Base-by-base conservation (phyloP, 2,329 filamentous ascomycete genomes). In the Fusarium floridanum region DNA sequence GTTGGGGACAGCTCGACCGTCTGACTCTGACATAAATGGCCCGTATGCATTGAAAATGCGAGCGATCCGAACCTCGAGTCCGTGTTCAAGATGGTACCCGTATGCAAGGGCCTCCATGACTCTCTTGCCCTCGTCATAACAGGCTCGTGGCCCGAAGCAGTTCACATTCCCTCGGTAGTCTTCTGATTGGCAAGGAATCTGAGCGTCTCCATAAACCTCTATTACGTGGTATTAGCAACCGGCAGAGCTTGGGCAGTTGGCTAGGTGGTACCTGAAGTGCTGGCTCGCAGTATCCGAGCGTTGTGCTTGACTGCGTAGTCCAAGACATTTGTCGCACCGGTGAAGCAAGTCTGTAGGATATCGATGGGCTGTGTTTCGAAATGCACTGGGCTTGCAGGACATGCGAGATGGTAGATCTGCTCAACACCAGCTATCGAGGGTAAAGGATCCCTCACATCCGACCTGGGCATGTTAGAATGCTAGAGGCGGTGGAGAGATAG, bases 101-200 rank as follows among this genome's bases (percentile, higher is more conserved):
- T 83, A 85, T 12, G 77, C 80, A 0, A 85, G 78, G 6, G 83
- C 78, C 69, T 85, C 84, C 10, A 81, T 79, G 3, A 81, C 81
- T 17, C 83, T 77, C 64, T 85, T 85, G 3, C 83, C 83, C 72
- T 85, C 84, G 57, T 85, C 84, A 43, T 85, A 85, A 71, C 84
- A 85, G 1, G 84, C 79, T 1, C 84, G 80, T 0, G 83, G 81
- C 2, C 84, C 84, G 67, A 84, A 82, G 45, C 82, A 81, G 62
- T 85, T 85, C 20, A 85, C 83, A 43, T 85, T 83, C 8, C 84
- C 84, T 72, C 82, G 80, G 62, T 85, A 85, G 0, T 68, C 75
- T 72, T 83, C 75, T 6, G 68, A 16, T 37, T 73, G 74, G 0
- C 34, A 61, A 0, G 64, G 43, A 0, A 69, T 48, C 24, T 77